Conservation (phyloP, 306 rosid species). For the Senna siamea region DNA sequence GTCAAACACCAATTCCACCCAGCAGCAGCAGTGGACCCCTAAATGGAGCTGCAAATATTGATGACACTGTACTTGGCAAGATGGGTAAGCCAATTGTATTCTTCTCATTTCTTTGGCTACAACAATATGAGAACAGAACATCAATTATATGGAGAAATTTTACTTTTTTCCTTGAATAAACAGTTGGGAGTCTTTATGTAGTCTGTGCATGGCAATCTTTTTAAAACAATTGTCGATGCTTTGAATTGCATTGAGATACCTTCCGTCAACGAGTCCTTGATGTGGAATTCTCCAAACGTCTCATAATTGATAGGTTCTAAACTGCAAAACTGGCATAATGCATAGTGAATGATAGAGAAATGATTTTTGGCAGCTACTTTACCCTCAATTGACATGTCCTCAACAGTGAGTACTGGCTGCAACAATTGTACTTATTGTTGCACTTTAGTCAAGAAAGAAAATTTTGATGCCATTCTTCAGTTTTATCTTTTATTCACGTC, state of each 20-base stretch:
- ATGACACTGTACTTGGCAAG: conserved; percentile 53
- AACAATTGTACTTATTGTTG: conserved; percentile 1
- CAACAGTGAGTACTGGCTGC: conserved; percentile 12
- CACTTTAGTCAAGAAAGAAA: neutral
- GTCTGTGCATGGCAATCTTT: neutral
- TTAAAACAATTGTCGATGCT: neutral
- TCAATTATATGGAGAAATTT: conserved; percentile 23
- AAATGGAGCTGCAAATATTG: conserved; percentile 51
- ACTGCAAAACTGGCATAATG: neutral
- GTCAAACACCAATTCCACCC: conserved; percentile 59
- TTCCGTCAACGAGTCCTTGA: conserved; percentile 2
- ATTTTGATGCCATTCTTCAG: conserved; percentile 10
- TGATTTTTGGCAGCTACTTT: conserved; percentile 13
- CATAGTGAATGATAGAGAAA: neutral
- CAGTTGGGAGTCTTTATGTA: conserved; percentile 3
- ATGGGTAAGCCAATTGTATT: conserved; percentile 45
- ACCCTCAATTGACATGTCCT: conserved; percentile 8
- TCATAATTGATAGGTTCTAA: conserved; percentile 14
- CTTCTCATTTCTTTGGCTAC: conserved; percentile 15
- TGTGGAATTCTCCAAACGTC: neutral
- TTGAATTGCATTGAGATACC: conserved; percentile 9
- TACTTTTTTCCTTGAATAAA: conserved; percentile 5
- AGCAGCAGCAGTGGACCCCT: conserved; percentile 50
- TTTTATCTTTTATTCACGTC: conserved; percentile 2
- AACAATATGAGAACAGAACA: conserved; percentile 6